Base-by-base conservation (phyloP, 208 protist genomes). In the Trypanosoma cruzi region DNA sequence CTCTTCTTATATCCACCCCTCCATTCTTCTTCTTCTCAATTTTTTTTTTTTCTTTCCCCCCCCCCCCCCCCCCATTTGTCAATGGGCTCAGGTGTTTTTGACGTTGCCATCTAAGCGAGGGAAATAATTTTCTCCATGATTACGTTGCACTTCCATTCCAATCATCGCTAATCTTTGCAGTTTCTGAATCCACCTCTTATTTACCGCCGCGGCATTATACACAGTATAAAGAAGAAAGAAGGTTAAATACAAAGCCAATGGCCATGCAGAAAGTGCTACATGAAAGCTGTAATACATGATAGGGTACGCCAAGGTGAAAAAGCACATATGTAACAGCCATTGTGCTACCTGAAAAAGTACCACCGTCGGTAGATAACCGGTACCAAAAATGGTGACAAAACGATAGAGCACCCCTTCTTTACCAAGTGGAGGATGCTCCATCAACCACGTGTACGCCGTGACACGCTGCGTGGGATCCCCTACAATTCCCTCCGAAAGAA, bases 361-460 rank as follows among this genome's bases (percentile, higher is more conserved):
- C 7, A 77, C 84, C 32, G 83, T 84, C 6, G 84, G 75, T 28
- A 85, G 64, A 16, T 80, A 84, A 6, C 73, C 71, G 16, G 44
- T 67, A 2, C 86, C 86, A 31, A 89, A 78, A 44, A 82, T 73
- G 4, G 74, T 68, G 28, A 82, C 75, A 49, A 92, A 83, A 24
- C 79, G 71, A 49, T 84, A 84, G 20, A 81, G 81, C 13, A 80
- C 20, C n/a, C 83, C 79, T 6, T 82, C 73, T 49, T 79, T 77
- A 5, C 83, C 86, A 20, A 77, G 72, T 0, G 83, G 86, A 18
- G 86, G 86, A 59, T 85, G 67, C 61, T 80, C 74, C 75, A 92
- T 83, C 83, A 92, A 87, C 82, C 83, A 92, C 42, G 75, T 82
- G 71, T 89, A 89, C 22, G 86, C 81, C 29, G 80, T 89, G 65